Evolutionary conservation across 768 basidiomycete species (phyloP), one percentile per base, ranked within the genome.

Genomic region (Russula lepida): DNA sequence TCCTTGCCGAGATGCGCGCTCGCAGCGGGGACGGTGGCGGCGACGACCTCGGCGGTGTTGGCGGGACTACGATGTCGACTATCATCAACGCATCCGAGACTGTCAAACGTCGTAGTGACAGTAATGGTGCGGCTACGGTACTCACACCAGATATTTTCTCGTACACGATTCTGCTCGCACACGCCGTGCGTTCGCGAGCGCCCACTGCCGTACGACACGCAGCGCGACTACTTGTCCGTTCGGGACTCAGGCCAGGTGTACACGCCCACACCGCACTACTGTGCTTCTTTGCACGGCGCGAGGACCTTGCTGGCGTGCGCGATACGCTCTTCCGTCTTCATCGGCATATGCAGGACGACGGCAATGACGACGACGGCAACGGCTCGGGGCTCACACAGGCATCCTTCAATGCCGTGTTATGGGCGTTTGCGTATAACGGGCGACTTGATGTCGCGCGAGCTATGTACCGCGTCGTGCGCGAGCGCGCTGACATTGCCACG

Each of bases 401-500:
- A 56, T 86, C 84, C 12, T 68, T 86, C 65, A 92, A 92, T 68
- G 78, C 82, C 7, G 83, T 81, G 66, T 73, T 93, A 9, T 87
- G 83, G 84, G 85, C 85, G 0, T 91, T 81, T 70, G 80, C 79
- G 19, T 74, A 74, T 39, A 78, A 77, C 54, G 72, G 75, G 15
- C 79, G 78, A 21, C 66, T 84, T 23, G 82, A 86, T 56, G 64
- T 86, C n/a, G 83, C 82, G 1, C 69, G 72, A 59, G 74, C 76
- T 63, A 79, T 92, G 32, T 93, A 91, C 66, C 80, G 80, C 55
- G 66, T 77, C 27, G 63, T 71, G 5, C 77, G 77, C 15, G 65
- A 53, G 35, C 62, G 59, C 43, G 8, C 23, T 4, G 39, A 30
- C 6, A 27, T 3, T 11, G 37, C 1, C 19, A 23, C 11, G 1